Evolutionary conservation across 495 filamentous ascomycete species (phyloP), one percentile per base, ranked within the genome.

Genomic region (Lophium mytilinum): DNA sequence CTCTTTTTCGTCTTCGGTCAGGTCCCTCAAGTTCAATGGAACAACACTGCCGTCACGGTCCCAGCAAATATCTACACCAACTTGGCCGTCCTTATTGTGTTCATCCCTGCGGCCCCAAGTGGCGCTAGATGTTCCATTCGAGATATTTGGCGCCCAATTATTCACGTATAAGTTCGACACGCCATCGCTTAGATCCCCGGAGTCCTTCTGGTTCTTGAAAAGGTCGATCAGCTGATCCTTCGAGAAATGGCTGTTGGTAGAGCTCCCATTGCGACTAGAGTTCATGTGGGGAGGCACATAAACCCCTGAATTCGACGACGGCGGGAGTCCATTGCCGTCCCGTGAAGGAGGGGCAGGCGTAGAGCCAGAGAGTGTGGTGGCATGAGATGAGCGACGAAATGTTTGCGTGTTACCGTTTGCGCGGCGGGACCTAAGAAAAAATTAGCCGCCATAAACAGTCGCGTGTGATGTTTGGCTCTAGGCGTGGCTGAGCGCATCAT

Each of bases 21-120:
- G 84, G 50, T 87, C 83, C 65, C 82, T 75, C 51, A 96, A 66
- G 37, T 81, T 81, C 51, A 97, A 72, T 14, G 92, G 90, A 56
- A 82, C 80, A 30, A 85, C 74, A 55, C 76, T 77, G 35, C 90
- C 92, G 43, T 80, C 78, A 52, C 80, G 72, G 65, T 96, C 92
- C 93, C 94, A 98, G 67, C 94, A 97, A 46, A 90, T 76, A 57
- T 91, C 88, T 1, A 83, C 86, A 45, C 83, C 90, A 66, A 76
- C 71, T 53, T 81, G 75, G 56, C 73, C 72, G 35, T 85, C 83
- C 58, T 81, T 80, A 18, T 14, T 39, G 17, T 75, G 71, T 37
- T 95, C 88, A 50, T 84, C 80, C 62, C 79, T 78, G 69, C 86
- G 88, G 36, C 86, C 88, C 90, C 90, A 96, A 36, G 80, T 77